Percentiles rank a stretch among this genome's conserved stretches.
Conservation (phyloP, 306 rosid genomes). For the Argentina anserina region DNA sequence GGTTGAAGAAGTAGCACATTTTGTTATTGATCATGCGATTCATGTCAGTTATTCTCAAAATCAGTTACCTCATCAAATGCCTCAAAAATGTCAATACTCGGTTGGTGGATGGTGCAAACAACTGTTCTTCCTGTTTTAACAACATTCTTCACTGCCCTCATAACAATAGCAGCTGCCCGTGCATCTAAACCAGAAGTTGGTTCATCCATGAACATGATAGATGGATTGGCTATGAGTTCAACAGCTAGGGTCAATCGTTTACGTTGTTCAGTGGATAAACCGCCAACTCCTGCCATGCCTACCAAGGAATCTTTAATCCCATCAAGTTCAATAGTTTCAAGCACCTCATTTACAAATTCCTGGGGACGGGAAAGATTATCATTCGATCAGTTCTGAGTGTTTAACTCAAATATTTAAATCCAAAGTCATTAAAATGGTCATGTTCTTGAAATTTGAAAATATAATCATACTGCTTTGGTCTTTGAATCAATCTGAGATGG, state of each 20-base stretch:
- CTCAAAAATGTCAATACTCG: conserved; percentile 77
- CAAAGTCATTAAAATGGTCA: not conserved
- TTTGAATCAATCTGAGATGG: conserved; percentile 53
- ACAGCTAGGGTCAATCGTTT: conserved; percentile 81
- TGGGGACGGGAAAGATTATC: conserved; percentile 18
- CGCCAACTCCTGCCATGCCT: conserved; percentile 65
- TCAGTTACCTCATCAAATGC: conserved; percentile 73
- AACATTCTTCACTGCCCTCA: conserved; percentile 83
- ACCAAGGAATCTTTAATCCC: conserved; percentile 59
- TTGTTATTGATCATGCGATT: not conserved
- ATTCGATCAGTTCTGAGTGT: not conserved
- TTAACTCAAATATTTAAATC: conserved; percentile 1
- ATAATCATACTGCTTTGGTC: conserved; percentile 61
- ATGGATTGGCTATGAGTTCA: conserved; percentile 82
- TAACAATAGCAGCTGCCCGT: conserved; percentile 73
- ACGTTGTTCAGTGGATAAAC: conserved; percentile 74
- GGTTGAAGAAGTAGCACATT: not conserved
- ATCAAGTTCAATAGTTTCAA: conserved; percentile 73
- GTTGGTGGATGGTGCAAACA: conserved; percentile 81
- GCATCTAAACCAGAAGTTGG: conserved; percentile 87
- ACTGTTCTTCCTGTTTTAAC: conserved; percentile 69
- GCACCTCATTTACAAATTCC: conserved; percentile 72
- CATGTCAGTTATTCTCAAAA: not conserved
- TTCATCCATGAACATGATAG: conserved; percentile 83
- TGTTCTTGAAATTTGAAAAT: not conserved